Evolutionary conservation across 176 grass and related monocot genomes (phyloP).

Genomic region (Hsuehochloa calcarea): DNA sequence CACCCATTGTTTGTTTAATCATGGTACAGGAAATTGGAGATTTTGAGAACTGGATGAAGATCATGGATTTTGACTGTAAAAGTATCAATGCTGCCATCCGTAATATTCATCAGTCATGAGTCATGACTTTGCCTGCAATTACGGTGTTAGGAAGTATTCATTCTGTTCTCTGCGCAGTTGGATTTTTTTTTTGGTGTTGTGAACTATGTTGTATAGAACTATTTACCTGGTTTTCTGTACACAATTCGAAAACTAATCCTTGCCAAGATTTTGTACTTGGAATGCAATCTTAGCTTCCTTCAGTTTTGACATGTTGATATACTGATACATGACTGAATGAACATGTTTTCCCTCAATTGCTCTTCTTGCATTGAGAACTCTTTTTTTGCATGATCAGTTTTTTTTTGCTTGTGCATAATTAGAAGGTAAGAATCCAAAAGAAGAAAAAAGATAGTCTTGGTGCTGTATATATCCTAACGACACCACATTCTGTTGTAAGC

Average conservation of each 20-base stretch:
- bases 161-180: not conserved
- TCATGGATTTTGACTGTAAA: constrained; percentile 86
- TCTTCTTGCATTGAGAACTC: not conserved
- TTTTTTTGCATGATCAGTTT: not conserved
- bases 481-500: not conserved
- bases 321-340: not conserved
- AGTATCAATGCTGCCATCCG: constrained; percentile 68
- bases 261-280: not conserved
- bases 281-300: not conserved
- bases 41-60: constrained; percentile 81
- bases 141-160: not conserved
- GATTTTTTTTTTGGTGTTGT: not conserved
- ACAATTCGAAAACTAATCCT: not conserved
- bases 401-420: not conserved
- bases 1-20: not conserved
- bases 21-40: constrained; percentile 63
- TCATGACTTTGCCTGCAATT: constrained; percentile 25
- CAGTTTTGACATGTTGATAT: not conserved
- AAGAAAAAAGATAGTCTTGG: not conserved
- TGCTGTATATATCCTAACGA: not conserved
- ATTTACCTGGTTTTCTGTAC: not conserved
- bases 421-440: not conserved
- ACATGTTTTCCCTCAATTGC: not conserved
- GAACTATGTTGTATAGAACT: not conserved
- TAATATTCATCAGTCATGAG: constrained; percentile 59